Evolutionary conservation across 805 yeast species (phyloP).

Genomic region (Starmerella floricola): DNA sequence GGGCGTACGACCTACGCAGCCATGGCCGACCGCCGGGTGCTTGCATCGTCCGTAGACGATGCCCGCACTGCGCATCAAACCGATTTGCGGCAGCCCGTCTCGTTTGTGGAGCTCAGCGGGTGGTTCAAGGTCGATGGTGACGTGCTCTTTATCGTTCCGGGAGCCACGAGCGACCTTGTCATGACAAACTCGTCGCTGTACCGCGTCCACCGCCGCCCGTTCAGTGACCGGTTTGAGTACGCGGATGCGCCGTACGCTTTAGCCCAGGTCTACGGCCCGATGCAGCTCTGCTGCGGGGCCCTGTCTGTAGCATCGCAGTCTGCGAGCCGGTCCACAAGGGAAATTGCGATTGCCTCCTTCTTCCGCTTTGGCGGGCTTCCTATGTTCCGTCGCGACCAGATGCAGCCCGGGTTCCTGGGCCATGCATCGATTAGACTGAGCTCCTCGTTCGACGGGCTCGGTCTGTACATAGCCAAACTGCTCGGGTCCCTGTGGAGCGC

Average conservation of each 20-base stretch:
- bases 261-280: constrained; percentile 66
- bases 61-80: constrained; percentile 63
- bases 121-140: constrained; percentile 51
- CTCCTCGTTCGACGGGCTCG: constrained; percentile 82
- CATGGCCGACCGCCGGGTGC: background rate
- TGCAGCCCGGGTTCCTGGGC: constrained; percentile 15
- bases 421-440: constrained; percentile 53
- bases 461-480: constrained; percentile 63
- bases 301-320: constrained; percentile 66
- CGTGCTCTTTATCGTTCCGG: constrained; percentile 56
- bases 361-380: constrained; percentile 25
- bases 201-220: constrained; percentile 64
- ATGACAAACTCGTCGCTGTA: constrained; percentile 70
- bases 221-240: constrained; percentile 62
- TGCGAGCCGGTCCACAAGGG: constrained; percentile 36
- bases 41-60: constrained; percentile 60
- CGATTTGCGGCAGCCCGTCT: constrained; percentile 32
- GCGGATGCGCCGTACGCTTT: constrained; percentile 50
- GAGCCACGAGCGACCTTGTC: constrained; percentile 62
- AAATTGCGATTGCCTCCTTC: constrained; percentile 19
- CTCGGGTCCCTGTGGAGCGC: constrained; percentile 69
- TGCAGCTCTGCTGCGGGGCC: constrained; percentile 84
- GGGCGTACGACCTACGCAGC: constrained; percentile 5
- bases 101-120: constrained; percentile 29
- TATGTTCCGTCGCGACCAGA: constrained; percentile 20